phyloP scores from a whole-genome alignment of 352 stramenopile species.

The Halophytophthora polymorphica region DNA sequence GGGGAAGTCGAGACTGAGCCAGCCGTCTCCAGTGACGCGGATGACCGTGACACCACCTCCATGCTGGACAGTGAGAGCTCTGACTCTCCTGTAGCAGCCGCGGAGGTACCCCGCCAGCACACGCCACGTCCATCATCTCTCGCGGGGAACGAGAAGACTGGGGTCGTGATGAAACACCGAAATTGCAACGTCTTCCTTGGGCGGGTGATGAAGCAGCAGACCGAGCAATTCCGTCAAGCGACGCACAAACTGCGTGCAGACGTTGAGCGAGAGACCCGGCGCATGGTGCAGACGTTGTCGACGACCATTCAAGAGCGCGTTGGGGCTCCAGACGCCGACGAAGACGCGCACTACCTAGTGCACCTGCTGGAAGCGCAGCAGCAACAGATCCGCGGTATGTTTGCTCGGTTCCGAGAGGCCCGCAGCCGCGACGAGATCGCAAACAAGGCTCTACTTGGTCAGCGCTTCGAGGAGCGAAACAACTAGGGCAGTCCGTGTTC shows the following conservation, averaged over 20 bases:
- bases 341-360: conserved; percentile 12
- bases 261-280: conserved; percentile 13
- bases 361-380: conserved; percentile 16
- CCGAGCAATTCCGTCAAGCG: conserved; percentile 12
- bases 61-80: no score
- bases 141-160: background rate
- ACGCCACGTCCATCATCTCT: background rate
- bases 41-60: no score
- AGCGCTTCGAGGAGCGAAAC: no score
- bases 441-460: background rate
- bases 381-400: conserved; percentile 6
- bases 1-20: no score
- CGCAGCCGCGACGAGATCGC: background rate
- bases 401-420: conserved; percentile 10
- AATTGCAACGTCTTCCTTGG: conserved; percentile 10
- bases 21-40: no score
- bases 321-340: conserved; percentile 5
- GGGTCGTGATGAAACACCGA: background rate
- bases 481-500: no score
- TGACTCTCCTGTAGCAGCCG: no score
- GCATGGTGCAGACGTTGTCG: conserved; percentile 5
- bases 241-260: conserved; percentile 6
- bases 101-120: background rate
- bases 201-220: conserved; percentile 10
- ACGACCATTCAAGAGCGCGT: conserved; percentile 12